Base-by-base conservation (phyloP, 148 eudicot species). In the Persicaria maculosa region DNA sequence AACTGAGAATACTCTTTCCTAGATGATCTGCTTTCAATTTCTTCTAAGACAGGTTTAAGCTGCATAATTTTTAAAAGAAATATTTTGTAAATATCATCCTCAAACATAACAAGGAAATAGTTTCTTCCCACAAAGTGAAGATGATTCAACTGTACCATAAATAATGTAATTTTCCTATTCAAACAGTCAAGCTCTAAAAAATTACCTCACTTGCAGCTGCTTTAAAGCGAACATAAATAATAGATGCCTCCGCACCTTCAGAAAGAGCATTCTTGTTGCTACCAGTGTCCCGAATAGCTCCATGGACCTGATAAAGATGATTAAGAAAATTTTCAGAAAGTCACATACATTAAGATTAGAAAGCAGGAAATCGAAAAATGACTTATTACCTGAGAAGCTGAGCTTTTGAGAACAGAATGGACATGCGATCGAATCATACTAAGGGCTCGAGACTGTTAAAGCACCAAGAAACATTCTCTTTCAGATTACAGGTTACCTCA, bases 161-260 rank as follows among this genome's bases (percentile, higher is more conserved):
- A 31, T 7, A 57, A 57, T 17, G 31, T 57, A 57, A 20, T 19
- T 17, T 9, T 57, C 62, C 31, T 57, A 10, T 43, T 65, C 70
- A 11, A 65, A 40, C 70, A 65, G 6, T 36, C n/a, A 65, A 36
- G 5, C 70, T 65, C 46, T 48, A 15, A 40, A 2, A 40, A 65
- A 74, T 75, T 84, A 92, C 99, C 97, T 95, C 99, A 84, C 91
- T 92, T 72, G 99, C 94, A 80, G 99, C 99, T 67, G 97, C 97
- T 84, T 90, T 92, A 80, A 92, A 95, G 65, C 97, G 93, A 47
- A 95, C 99, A 85, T 95, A 95, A 44, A 95, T 88, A 68, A 89
- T 81, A 75, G 99, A 95, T 74, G 99, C 91, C 84, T 92, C 99
- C 17, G 92, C 94, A 77, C 88, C 93, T 84, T 95, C 99, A 74